Evolutionary conservation across 345 rosid genomes (phyloP), one percentile per base, ranked within the genome.

Genomic region (Euphorbia tirucalli): DNA sequence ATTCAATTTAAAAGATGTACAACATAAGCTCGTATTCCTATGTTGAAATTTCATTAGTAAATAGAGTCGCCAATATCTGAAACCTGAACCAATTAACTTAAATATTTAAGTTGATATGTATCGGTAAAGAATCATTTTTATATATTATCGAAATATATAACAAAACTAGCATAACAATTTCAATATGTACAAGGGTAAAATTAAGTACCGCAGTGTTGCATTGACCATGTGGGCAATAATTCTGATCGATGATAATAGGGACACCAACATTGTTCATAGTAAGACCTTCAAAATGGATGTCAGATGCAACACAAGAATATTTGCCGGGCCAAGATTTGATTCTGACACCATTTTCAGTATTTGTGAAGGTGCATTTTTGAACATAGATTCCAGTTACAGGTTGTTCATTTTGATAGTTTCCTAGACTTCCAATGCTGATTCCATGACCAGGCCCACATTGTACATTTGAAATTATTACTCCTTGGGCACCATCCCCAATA

Each of bases 401-500:
- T 31, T 18, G 41, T 61, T 61, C 65, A 7, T 61, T 31, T 61
- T 32, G 21, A 61, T 61, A 61, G 15, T 28, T 28, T 19, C 65
- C 65, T 61, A 61, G 21, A 61, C 65, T 61, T 31, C 65, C 65
- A 1, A 61, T 31, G 4, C 41, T 16, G 2, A 61, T 61, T 19
- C 65, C 65, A 32, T 61, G 65, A 4, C 65, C 65, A 5, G 65
- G 65, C 31, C 65, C 65, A 31, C 65, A 61, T 14, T 35, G 35
- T 1, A 61, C 65, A 30, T 37, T 35, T 31, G 21, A 15, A 1
- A 61, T 19, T 30, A n/a, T 30, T 18, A 61, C 35, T 61, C 35
- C 41, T 31, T 61, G 24, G 1, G 41, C 35, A 16, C 22, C 43
- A 31, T 61, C 65, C 7, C 65, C 65, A 0, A 61, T 30, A 1